These are phyloP conservation scores for Neonectria ditissima DNA, from an alignment of 2,329 filamentous ascomycete genomes.

Conservation along the genomic window DNA sequence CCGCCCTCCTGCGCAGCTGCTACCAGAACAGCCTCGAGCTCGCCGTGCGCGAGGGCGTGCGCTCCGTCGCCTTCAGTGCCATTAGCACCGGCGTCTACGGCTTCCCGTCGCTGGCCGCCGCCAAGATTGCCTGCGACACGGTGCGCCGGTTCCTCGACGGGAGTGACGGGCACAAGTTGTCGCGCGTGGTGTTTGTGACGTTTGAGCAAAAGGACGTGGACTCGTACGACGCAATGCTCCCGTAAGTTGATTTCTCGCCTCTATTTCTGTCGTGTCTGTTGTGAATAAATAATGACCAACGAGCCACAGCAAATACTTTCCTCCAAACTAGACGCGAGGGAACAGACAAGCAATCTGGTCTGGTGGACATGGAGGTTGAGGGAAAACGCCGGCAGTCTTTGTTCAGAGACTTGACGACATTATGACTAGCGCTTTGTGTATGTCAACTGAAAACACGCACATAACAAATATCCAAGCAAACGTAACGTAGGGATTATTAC, in stretches of 20 bases:
- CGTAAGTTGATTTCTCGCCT: slow-evolving; percentile 63
- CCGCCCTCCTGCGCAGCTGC: slow-evolving; percentile 67
- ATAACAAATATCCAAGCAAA: neutral
- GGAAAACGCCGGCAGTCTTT: neutral
- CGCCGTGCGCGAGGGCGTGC: slow-evolving; percentile 74
- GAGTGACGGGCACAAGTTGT: slow-evolving; percentile 63
- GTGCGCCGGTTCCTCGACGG: slow-evolving; percentile 67
- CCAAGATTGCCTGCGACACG: slow-evolving; percentile 73
- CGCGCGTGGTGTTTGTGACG: slow-evolving; percentile 85
- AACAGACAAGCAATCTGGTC: neutral
- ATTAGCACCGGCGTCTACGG: slow-evolving; percentile 93
- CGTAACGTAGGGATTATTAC: neutral
- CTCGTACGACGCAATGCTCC: slow-evolving; percentile 77
- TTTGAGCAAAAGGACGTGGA: slow-evolving; percentile 82
- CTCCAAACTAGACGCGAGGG: slow-evolving; percentile 20
- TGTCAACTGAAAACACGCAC: neutral
- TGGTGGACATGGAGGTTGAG: slow-evolving; percentile 1
- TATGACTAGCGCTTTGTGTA: neutral
- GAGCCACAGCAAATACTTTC: slow-evolving; percentile 42
- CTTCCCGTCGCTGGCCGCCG: slow-evolving; percentile 81
- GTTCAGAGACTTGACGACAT: neutral
- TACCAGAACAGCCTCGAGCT: slow-evolving; percentile 79
- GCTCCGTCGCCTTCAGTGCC: slow-evolving; percentile 83
- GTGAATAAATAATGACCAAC: neutral
- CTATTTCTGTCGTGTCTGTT: neutral